phyloP scores from a whole-genome alignment of 306 rosid species.

The Cucumis melo region DNA sequence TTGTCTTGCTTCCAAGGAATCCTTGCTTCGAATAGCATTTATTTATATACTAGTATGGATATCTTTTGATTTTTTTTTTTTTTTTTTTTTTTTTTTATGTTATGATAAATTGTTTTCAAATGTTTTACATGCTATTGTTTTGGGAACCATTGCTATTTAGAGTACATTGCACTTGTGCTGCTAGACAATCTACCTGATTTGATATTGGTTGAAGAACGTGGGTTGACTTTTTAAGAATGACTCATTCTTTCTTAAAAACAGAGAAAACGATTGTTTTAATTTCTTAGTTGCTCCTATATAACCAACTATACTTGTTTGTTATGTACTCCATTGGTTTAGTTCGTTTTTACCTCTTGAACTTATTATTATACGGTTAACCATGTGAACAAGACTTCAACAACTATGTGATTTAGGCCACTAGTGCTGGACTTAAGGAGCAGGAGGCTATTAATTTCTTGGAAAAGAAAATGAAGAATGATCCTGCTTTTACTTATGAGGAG shows the following conservation, averaged over 20 bases:
- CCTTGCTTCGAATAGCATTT: background rate
- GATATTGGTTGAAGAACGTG: background rate
- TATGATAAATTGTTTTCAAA: background rate
- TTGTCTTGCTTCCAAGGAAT: background rate
- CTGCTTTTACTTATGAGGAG: conserved; percentile 81
- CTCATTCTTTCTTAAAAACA: background rate
- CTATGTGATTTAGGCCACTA: conserved; percentile 54
- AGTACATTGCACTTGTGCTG: conserved; percentile 1
- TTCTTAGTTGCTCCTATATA: background rate
- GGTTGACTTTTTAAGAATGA: background rate
- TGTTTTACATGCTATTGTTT: background rate
- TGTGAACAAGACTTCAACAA: background rate
- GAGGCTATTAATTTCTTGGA: conserved; percentile 99
- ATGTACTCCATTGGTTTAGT: background rate
- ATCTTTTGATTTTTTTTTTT: too few species aligned
- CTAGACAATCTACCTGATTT: background rate
- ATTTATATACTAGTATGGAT: conserved; percentile 5
- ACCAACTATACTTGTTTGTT: background rate
- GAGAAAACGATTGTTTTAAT: background rate
- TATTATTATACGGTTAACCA: background rate
- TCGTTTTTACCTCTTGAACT: background rate
- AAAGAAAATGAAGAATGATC: conserved; percentile 98
- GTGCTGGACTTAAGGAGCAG: conserved; percentile 96
- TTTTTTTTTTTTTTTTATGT: background rate
- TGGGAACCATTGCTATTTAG: background rate